Evolutionary conservation across 2,329 filamentous ascomycete species (phyloP).

Genomic region (Aspergillus clavatus): DNA sequence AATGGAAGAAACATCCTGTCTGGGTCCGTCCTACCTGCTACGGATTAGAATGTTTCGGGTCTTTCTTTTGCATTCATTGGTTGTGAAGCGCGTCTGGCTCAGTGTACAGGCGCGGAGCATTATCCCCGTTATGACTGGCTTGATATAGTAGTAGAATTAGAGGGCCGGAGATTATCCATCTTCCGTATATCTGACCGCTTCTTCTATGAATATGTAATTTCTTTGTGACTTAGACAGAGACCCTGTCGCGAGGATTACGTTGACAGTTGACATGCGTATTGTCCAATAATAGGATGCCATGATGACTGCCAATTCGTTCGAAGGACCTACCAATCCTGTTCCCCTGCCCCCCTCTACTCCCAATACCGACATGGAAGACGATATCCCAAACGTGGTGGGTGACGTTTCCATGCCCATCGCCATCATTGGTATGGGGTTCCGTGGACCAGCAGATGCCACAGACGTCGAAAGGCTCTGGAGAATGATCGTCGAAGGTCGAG

Average conservation of each 20-base stretch:
- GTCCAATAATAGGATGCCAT: neutral
- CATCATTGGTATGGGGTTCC: slow-evolving; percentile 23
- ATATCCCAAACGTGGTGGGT: neutral
- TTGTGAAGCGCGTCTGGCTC: neutral
- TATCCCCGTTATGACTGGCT: neutral
- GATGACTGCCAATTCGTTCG: slow-evolving; percentile 1
- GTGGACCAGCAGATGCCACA: slow-evolving; percentile 21
- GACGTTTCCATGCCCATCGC: slow-evolving; percentile 20
- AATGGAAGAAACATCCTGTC: neutral
- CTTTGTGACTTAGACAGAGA: neutral
- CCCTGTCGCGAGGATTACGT: neutral
- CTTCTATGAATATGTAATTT: neutral
- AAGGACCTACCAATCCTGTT: neutral
- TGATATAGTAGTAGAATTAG: neutral
- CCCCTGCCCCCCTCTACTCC: neutral
- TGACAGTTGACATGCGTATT: neutral
- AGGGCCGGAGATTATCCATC: neutral
- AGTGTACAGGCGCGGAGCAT: slow-evolving; percentile 4
- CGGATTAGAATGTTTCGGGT: neutral
- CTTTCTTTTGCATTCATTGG: neutral
- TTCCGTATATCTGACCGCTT: neutral
- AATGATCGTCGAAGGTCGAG: slow-evolving; percentile 18
- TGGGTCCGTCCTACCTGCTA: neutral
- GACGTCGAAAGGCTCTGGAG: slow-evolving; percentile 18
- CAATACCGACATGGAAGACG: neutral